Evolutionary conservation across 73 alveolate genomes (phyloP), one percentile per base, ranked within the genome.

Genomic region (Chromera velia): DNA sequence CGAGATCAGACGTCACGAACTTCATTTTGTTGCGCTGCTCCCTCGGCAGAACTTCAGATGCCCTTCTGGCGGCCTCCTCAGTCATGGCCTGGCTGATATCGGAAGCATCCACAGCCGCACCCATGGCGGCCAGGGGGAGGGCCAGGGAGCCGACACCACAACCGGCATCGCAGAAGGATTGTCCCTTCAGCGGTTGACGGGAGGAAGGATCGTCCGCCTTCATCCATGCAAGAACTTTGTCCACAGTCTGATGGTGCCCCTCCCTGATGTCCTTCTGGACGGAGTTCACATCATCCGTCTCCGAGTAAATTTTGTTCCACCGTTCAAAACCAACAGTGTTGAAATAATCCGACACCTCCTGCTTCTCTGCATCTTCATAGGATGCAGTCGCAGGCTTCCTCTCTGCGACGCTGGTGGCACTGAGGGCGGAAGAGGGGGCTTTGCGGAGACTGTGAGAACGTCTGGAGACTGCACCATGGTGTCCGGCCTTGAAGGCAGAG

Each of bases 191-290:
- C 0, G 66, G 27, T 24, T 55, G 7, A 29, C 70, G 31, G 9
- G 27, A 24, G n/a, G n/a, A n/a, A n/a, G n/a, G n/a, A 1, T 1
- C n/a, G 32, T 55, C 70, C 70, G 7, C 9, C 31, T 69, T 79
- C 79, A 78, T 78, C 85, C 85, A 78, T 0, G 45, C 31, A 72
- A 78, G 47, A 47, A 78, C 68, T 73, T 48, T 78, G 73, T 78
- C 85, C 73, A 78, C 85, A 31, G 85, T 78, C 79, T 78, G 73
- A 28, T 76, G 78, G 29, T 78, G 85, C 48, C 85, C 85, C 47
- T 65, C 79, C 22, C 85, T 72, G 47, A 78, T 78, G 70, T 78
- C 85, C 31, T 68, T 67, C 68, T 78, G 85, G 62, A 78, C 85
- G 31, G 78, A 72, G 31, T 78, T 78, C 29, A 78, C 85, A 19